Conservation (phyloP, 352 stramenopile species). For the Phytophthora pistaciae region DNA sequence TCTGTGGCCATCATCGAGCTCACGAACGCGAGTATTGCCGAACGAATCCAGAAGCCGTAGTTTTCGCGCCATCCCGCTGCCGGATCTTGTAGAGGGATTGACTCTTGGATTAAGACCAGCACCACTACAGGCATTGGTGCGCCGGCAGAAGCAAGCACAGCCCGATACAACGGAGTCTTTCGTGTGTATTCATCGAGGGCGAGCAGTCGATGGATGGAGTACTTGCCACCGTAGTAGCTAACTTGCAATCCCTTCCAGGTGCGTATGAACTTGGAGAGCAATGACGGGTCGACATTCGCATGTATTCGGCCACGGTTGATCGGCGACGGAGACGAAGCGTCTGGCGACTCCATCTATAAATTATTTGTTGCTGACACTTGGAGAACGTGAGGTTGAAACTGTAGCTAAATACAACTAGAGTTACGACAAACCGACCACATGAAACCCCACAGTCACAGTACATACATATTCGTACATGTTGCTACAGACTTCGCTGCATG, state of each 20-base stretch:
- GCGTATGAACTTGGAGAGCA: neutral
- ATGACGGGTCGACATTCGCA: neutral
- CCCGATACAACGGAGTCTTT: neutral
- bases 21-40: neutral
- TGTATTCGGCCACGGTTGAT: neutral
- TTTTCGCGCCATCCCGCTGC: neutral
- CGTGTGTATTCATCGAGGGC: no score
- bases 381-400: neutral
- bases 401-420: no score
- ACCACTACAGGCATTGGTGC: neutral
- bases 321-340: neutral
- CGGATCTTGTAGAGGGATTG: constrained; percentile 12
- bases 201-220: no score
- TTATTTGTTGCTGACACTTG: neutral
- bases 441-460: no score
- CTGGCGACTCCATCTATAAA: neutral
- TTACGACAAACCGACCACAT: no score
- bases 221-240: no score
- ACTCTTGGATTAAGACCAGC: constrained; percentile 3
- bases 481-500: no score
- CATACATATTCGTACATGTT: no score
- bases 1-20: neutral
- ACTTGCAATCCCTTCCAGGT: neutral
- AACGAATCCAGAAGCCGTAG: constrained; percentile 11
- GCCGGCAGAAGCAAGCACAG: neutral